Base-by-base conservation (phyloP, 352 stramenopile species). In the Pseudoperonospora humuli region DNA sequence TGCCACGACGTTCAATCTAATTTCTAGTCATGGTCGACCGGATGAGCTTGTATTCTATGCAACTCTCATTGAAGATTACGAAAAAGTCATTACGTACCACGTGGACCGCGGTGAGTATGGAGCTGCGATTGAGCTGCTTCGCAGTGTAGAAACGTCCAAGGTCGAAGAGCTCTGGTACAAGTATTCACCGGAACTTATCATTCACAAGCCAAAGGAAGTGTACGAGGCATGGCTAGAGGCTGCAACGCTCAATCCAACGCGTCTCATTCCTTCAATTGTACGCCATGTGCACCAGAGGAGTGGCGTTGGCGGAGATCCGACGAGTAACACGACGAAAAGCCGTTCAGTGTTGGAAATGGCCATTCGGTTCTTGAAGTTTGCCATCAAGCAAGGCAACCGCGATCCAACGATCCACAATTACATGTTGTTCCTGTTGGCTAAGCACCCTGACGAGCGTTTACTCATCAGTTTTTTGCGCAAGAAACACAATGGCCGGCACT, bases 151-250 rank as follows among this genome's bases (percentile, higher is more conserved):
- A 38, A 93, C 87, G 26, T 83, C 86, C 20, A 95, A 95, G 43
- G 84, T 96, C 7, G 87, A 97, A 48, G 76, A 93, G 46, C 60
- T 97, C 6, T 96, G 94, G 61, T 96, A 97, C 74, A 97, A 96
- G 54, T 97, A 96, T 60, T 95, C 86, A 11, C 84, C 88, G 0
- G 82, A 95, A 37, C 64, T 97, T 23, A 96, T 97, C 46, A 79
- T 95, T 7, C 77, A 92, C 47, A 93, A 93, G 50, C 84, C 88
- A 0, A 88, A 86, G 45, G 79, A 95, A 46, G 84, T 94, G 33
- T 95, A 96, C 28, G 80, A 93, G 8, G 85, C 85, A 5, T 97
- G 88, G 88, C 85, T 87, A 25, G 86, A 94, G 34, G 84, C 82
- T 21, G 80, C 90, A 39, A 86, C 78, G 17, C 54, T 97, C 9